phyloP scores from a whole-genome alignment of 1,284 basidiomycete genomes.

The Boletus coffeatus region DNA sequence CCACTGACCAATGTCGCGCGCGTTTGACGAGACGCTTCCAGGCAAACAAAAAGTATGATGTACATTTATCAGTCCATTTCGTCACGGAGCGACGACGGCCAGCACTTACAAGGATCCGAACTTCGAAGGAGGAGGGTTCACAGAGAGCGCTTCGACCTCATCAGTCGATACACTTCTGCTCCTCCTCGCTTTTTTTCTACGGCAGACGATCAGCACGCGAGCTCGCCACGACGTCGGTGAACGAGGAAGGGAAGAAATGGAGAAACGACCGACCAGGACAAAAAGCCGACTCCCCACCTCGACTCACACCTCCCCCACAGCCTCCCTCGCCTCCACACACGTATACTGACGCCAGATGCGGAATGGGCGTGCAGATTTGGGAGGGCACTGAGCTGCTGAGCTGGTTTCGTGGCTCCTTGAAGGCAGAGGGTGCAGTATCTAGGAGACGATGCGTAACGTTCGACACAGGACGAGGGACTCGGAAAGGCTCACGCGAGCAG shows the following conservation, averaged over 20 bases:
- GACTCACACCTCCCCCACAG: conserved; percentile 51
- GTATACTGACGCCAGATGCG: conserved; percentile 69
- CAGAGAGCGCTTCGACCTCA: conserved; percentile 40
- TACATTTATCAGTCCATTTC: neutral
- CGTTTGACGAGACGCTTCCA: conserved; percentile 47
- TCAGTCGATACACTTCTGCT: conserved; percentile 44
- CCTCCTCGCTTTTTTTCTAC: conserved; percentile 56
- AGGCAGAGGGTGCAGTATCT: conserved; percentile 86
- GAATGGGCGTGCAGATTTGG: conserved; percentile 79
- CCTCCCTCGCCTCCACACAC: conserved; percentile 60
- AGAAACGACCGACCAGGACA: conserved; percentile 44
- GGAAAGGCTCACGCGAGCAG: conserved; percentile 58
- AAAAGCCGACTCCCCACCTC: conserved; percentile 51
- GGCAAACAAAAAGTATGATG: conserved; percentile 71
- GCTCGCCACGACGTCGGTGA: too few relatives aligned
- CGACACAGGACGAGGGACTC: neutral
- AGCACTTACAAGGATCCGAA: conserved; percentile 43
- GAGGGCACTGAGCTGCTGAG: conserved; percentile 77
- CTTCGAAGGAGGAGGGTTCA: conserved; percentile 40
- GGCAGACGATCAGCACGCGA: conserved; percentile 3
- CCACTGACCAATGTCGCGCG: conserved; percentile 51
- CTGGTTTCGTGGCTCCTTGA: conserved; percentile 87
- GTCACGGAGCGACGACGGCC: conserved; percentile 5
- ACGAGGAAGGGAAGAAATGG: neutral
- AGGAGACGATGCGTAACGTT: neutral